A percentile compares a stretch with the other conserved stretches of the same genome.
phyloP scores from a whole-genome alignment of 495 filamentous ascomycete genomes.

The Penicillium canariense region DNA sequence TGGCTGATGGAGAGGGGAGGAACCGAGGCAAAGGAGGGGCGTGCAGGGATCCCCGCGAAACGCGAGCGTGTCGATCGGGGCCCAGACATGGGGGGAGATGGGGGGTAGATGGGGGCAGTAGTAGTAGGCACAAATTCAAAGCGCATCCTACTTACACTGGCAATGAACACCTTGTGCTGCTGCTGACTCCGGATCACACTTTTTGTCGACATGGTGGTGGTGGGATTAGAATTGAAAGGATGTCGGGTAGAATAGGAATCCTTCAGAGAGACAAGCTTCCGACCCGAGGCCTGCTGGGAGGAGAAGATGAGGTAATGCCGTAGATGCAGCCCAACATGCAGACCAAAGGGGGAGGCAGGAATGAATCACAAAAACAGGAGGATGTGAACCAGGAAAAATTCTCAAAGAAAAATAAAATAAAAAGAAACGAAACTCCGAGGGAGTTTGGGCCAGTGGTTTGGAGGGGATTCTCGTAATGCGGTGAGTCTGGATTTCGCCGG shows the following conservation, averaged over 20 bases:
- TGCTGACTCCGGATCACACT: slow-evolving; percentile 20
- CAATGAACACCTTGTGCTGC: slow-evolving; percentile 30
- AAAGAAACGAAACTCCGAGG: no score
- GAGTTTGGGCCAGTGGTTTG: background rate
- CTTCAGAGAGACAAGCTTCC: slow-evolving; percentile 11
- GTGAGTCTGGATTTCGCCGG: slow-evolving; percentile 22
- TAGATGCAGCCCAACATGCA: slow-evolving; percentile 6
- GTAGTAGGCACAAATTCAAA: background rate
- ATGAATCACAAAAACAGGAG: no score
- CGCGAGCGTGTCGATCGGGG: slow-evolving; percentile 1
- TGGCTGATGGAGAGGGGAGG: background rate
- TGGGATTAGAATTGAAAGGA: slow-evolving; percentile 3
- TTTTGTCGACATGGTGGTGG: slow-evolving; percentile 20
- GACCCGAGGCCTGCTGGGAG: slow-evolving; percentile 19
- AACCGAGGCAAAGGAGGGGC: slow-evolving; percentile 18
- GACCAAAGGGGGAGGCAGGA: slow-evolving; percentile 2
- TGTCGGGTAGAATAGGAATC: slow-evolving; percentile 25
- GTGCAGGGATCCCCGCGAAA: slow-evolving; percentile 13
- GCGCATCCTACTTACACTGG: slow-evolving; percentile 26
- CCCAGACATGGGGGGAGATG: background rate
- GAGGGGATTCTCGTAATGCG: slow-evolving; percentile 18
- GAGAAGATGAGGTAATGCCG: background rate
- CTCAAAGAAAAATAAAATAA: background rate
- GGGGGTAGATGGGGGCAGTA: background rate
- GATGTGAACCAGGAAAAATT: background rate